A percentile compares a stretch with the other conserved stretches of the same genome.
Conservation (phyloP, 352 stramenopile genomes). For the Discostella stelligera region DNA sequence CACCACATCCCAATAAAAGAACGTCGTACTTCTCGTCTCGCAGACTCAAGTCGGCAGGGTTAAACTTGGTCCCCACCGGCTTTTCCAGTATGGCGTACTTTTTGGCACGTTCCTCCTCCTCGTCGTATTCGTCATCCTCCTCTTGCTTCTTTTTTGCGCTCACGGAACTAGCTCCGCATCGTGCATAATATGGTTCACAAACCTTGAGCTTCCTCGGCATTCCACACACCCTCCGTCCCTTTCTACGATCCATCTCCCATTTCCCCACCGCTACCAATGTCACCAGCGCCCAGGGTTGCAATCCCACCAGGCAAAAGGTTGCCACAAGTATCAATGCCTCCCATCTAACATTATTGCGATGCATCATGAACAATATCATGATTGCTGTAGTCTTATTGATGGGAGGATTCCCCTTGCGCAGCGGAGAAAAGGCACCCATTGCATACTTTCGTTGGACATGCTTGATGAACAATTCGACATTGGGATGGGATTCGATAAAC, state of each 20-base stretch:
- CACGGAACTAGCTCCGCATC: not conserved
- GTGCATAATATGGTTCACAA: conserved; percentile 61
- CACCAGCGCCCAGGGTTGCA: conserved; percentile 81
- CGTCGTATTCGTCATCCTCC: conserved; percentile 12
- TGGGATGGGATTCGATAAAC: conserved; percentile 70
- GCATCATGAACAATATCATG: conserved; percentile 82
- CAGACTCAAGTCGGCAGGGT: conserved; percentile 46
- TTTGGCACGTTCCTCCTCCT: conserved; percentile 39
- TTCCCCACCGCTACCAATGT: conserved; percentile 57
- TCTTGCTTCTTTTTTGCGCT: not conserved
- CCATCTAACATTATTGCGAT: conserved; percentile 59
- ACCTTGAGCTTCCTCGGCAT: conserved; percentile 40
- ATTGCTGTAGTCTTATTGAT: conserved; percentile 64
- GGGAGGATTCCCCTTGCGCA: conserved; percentile 49
- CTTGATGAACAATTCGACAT: conserved; percentile 68
- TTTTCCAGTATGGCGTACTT: conserved; percentile 61
- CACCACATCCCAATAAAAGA: conserved; percentile 67
- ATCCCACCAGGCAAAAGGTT: conserved; percentile 73
- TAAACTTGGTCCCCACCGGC: conserved; percentile 61
- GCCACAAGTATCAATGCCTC: conserved; percentile 58
- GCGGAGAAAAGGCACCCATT: conserved; percentile 67
- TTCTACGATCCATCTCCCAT: conserved; percentile 55
- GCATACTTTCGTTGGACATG: conserved; percentile 72
- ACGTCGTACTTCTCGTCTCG: conserved; percentile 65
- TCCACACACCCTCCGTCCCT: conserved; percentile 39